A percentile compares a stretch with the other conserved stretches of the same genome.
Conservation (phyloP, 2,329 filamentous ascomycete genomes). For the Aspergillus neoniger region DNA sequence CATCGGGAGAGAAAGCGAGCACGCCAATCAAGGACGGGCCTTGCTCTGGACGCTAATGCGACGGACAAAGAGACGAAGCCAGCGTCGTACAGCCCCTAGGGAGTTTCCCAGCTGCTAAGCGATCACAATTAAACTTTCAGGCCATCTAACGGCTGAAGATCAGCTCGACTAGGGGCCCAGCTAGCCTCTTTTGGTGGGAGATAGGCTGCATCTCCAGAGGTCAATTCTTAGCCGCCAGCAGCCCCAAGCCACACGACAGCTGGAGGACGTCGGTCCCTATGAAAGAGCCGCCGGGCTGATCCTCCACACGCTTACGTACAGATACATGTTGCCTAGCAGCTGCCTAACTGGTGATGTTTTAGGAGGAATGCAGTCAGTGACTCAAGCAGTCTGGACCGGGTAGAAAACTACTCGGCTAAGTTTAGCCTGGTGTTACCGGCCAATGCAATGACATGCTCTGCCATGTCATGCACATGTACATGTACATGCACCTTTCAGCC, state of each 20-base stretch:
- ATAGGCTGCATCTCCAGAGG: not conserved
- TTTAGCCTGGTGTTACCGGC: not conserved
- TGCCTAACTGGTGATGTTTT: not conserved
- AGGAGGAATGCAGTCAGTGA: not conserved
- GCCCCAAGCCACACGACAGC: slow-evolving; percentile 2
- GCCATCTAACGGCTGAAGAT: slow-evolving; percentile 4
- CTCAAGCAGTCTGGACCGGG: not conserved
- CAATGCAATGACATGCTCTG: not conserved
- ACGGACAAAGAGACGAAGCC: not conserved
- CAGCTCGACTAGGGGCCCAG: not conserved
- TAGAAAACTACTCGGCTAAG: not conserved
- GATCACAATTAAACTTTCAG: slow-evolving; percentile 1
- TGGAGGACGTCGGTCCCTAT: not conserved
- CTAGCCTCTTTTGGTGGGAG: not conserved
- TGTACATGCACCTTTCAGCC: slow-evolving; percentile 4
- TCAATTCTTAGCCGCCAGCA: not conserved
- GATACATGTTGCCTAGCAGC: not conserved
- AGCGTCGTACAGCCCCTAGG: not conserved
- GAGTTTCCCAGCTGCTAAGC: not conserved
- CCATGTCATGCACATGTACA: slow-evolving; percentile 1
- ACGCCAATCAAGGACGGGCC: not conserved
- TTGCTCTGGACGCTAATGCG: too few species aligned
- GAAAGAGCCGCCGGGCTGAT: not conserved
- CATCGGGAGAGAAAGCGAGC: not conserved
- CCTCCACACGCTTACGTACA: slow-evolving; percentile 1